These are phyloP conservation scores for Daldinia sp. DNA, from an alignment of 2,329 filamentous ascomycete species.

Conservation along the genomic window DNA sequence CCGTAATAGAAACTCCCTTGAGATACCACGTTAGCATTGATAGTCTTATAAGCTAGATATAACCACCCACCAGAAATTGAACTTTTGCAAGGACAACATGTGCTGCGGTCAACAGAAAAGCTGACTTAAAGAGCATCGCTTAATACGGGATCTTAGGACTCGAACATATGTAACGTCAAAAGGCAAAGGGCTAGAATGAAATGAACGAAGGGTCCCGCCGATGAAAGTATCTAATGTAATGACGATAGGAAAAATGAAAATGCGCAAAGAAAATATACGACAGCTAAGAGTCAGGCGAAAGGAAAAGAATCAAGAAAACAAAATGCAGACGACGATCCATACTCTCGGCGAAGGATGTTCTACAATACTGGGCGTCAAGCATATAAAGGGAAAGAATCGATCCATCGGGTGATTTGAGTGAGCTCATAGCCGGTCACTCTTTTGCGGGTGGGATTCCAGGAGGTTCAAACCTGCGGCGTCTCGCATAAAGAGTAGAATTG, in stretches of 20 bases:
- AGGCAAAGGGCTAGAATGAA: constrained; percentile 9
- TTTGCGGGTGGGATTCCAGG: constrained; percentile 28
- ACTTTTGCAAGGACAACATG: constrained; percentile 41
- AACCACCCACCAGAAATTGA: constrained; percentile 42
- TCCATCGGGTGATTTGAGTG: constrained; percentile 12
- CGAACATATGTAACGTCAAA: constrained; percentile 17
- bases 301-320: constrained; percentile 14
- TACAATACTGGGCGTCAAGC: constrained; percentile 14
- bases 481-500: constrained; percentile 25
- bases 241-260: neutral
- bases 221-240: constrained; percentile 15
- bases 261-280: constrained; percentile 9
- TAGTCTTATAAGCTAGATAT: neutral
- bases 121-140: constrained; percentile 41
- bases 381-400: constrained; percentile 20
- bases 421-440: constrained; percentile 13
- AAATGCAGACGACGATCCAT: constrained; percentile 23
- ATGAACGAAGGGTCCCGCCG: constrained; percentile 24
- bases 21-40: constrained; percentile 15
- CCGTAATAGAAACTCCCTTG: constrained; percentile 55
- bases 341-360: constrained; percentile 7
- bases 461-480: constrained; percentile 27
- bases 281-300: constrained; percentile 24
- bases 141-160: constrained; percentile 34
- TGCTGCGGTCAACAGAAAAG: constrained; percentile 36